Evolutionary conservation across 331 rosid genomes (phyloP).

Genomic region (Erythrophleum ivorense): DNA sequence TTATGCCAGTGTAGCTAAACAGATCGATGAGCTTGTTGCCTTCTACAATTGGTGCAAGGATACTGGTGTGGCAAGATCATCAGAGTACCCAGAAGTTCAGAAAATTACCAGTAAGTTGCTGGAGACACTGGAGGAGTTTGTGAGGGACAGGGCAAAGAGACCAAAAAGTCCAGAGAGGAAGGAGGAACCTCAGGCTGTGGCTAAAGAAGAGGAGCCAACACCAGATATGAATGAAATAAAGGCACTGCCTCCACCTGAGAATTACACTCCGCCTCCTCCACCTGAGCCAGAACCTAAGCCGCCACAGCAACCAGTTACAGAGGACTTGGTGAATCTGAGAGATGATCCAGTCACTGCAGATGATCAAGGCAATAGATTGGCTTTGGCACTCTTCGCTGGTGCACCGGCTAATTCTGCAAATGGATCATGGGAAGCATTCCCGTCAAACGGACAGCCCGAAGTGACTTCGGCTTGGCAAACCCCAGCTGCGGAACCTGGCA

Average conservation of each 20-base stretch:
- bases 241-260: constrained; percentile 85
- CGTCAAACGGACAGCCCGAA: constrained; percentile 73
- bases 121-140: constrained; percentile 93
- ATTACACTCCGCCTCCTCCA: constrained; percentile 66
- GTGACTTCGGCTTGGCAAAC: constrained; percentile 96
- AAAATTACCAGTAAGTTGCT: constrained; percentile 79
- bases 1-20: constrained; percentile 87
- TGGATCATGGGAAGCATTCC: constrained; percentile 97
- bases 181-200: constrained; percentile 56
- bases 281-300: constrained; percentile 55
- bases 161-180: constrained; percentile 83
- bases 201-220: constrained; percentile 50
- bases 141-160: constrained; percentile 87
- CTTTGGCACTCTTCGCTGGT: constrained; percentile 86
- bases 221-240: constrained; percentile 84
- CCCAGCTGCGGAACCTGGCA: constrained; percentile 88
- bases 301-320: constrained; percentile 47
- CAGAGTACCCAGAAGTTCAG: constrained; percentile 96
- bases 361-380: constrained; percentile 84
- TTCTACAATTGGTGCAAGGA: constrained; percentile 89
- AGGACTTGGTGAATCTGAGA: constrained; percentile 87
- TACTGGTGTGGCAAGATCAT: constrained; percentile 79
- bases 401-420: constrained; percentile 58
- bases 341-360: constrained; percentile 75
- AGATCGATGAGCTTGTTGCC: constrained; percentile 81